Conservation (phyloP, 2,329 filamentous ascomycete species). For the Talaromyces amestolkiae region DNA sequence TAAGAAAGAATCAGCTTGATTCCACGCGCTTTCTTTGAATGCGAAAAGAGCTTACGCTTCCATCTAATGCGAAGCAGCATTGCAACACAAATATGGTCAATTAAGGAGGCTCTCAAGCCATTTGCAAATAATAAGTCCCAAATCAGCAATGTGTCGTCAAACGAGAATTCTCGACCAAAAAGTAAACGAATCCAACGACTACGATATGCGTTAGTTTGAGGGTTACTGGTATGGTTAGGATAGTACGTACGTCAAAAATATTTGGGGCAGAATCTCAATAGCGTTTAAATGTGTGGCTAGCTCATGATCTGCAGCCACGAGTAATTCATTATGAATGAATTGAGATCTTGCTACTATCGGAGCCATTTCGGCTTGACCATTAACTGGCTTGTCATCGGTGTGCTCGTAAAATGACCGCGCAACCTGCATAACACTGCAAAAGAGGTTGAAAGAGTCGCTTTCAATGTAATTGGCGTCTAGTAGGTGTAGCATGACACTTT, state of each 20-base stretch:
- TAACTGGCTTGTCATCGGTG: constrained; percentile 45
- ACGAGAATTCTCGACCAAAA: constrained; percentile 90
- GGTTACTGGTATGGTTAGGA: background rate
- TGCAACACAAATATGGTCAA: constrained; percentile 87
- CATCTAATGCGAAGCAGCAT: constrained; percentile 92
- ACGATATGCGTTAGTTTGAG: constrained; percentile 19
- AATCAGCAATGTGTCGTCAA: constrained; percentile 75
- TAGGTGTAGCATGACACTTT: constrained; percentile 60
- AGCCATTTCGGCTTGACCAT: constrained; percentile 52
- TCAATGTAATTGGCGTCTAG: constrained; percentile 75
- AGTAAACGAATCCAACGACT: constrained; percentile 91
- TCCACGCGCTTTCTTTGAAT: background rate
- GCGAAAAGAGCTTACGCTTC: constrained; percentile 61
- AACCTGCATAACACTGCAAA: constrained; percentile 81
- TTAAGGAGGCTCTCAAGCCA: constrained; percentile 72
- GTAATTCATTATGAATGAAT: constrained; percentile 77
- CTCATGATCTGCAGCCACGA: constrained; percentile 78
- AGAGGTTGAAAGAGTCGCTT: constrained; percentile 85
- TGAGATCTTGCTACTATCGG: constrained; percentile 83
- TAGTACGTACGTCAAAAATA: constrained; percentile 77
- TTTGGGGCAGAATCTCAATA: constrained; percentile 90
- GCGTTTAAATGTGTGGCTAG: constrained; percentile 74
- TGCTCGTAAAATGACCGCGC: constrained; percentile 86
- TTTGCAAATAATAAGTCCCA: constrained; percentile 93
- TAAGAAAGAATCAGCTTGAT: constrained; percentile 33